phyloP scores from a whole-genome alignment of 208 protist genomes.

The Leishmania aethiopica region DNA sequence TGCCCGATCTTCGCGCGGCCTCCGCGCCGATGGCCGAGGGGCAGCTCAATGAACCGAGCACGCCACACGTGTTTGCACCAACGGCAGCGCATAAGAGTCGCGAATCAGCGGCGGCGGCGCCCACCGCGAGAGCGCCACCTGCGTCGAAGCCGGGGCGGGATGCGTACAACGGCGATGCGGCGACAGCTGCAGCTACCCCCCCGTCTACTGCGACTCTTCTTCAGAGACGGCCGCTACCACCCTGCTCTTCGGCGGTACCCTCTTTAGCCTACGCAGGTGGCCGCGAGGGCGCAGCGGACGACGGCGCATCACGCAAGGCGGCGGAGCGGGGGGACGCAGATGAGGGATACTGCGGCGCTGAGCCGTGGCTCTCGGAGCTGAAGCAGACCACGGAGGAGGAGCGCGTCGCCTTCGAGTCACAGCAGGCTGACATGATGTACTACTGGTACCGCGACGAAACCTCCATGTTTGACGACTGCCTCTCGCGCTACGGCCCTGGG shows the following conservation, averaged over 20 bases:
- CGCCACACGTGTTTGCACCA: neutral
- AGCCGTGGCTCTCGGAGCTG: slow-evolving; percentile 12
- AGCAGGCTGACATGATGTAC: slow-evolving; percentile 31
- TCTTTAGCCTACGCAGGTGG: neutral
- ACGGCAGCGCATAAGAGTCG: neutral
- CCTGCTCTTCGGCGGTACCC: neutral
- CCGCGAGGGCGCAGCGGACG: neutral
- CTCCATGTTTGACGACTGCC: slow-evolving; percentile 40
- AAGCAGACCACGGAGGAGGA: slow-evolving; percentile 27
- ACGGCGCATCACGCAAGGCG: neutral
- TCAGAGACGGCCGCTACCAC: neutral
- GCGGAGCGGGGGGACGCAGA: neutral
- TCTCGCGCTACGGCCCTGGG: slow-evolving; percentile 27
- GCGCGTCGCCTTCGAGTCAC: slow-evolving; percentile 14
- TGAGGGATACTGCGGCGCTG: neutral
- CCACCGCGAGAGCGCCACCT: neutral
- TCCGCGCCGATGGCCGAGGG: neutral
- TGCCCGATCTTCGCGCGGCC: neutral
- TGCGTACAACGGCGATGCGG: neutral
- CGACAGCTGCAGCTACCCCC: neutral
- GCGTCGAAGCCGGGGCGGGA: neutral
- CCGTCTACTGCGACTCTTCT: neutral
- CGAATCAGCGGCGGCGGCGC: neutral
- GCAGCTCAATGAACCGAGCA: neutral
- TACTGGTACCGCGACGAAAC: slow-evolving; percentile 54